A percentile compares a stretch with the other conserved stretches of the same genome.
phyloP scores from a whole-genome alignment of 2,329 filamentous ascomycete genomes.

The Fusarium papillatum region DNA sequence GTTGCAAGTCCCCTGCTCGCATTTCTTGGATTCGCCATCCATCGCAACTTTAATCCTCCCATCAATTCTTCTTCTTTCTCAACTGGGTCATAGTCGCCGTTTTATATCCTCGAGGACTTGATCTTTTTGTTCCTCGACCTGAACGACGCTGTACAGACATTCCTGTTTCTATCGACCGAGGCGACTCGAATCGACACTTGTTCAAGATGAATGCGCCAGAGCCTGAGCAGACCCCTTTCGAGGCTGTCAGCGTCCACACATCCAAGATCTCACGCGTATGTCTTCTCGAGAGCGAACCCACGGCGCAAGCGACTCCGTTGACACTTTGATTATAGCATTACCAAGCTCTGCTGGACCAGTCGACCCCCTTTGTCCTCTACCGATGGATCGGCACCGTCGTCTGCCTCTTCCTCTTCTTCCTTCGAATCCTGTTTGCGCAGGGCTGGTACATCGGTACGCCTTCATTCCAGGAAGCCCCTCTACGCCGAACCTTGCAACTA shows the following conservation, averaged over 20 bases:
- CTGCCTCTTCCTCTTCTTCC: slow-evolving; percentile 84
- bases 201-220: slow-evolving; percentile 85
- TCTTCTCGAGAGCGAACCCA: slow-evolving; percentile 30
- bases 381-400: slow-evolving; percentile 89
- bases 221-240: slow-evolving; percentile 92
- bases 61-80: slow-evolving; percentile 12
- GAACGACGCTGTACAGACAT: not conserved
- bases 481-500: slow-evolving; percentile 9
- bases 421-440: slow-evolving; percentile 91
- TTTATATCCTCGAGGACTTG: not conserved
- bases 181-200: slow-evolving; percentile 19
- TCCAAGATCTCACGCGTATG: slow-evolving; percentile 79
- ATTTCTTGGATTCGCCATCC: slow-evolving; percentile 22
- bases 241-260: slow-evolving; percentile 89
- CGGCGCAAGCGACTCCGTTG: slow-evolving; percentile 13
- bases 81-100: slow-evolving; percentile 13
- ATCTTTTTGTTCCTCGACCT: slow-evolving; percentile 2
- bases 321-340: slow-evolving; percentile 75
- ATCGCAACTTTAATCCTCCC: slow-evolving; percentile 14
- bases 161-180: slow-evolving; percentile 12
- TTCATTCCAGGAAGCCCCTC: not conserved
- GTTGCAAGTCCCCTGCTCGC: slow-evolving; percentile 14
- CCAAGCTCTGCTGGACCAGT: slow-evolving; percentile 94
- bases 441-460: slow-evolving; percentile 96
- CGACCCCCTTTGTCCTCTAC: slow-evolving; percentile 90